These are phyloP conservation scores for Tetragonia tetragonoides DNA, from an alignment of 148 eudicot species.

Conservation along the genomic window DNA sequence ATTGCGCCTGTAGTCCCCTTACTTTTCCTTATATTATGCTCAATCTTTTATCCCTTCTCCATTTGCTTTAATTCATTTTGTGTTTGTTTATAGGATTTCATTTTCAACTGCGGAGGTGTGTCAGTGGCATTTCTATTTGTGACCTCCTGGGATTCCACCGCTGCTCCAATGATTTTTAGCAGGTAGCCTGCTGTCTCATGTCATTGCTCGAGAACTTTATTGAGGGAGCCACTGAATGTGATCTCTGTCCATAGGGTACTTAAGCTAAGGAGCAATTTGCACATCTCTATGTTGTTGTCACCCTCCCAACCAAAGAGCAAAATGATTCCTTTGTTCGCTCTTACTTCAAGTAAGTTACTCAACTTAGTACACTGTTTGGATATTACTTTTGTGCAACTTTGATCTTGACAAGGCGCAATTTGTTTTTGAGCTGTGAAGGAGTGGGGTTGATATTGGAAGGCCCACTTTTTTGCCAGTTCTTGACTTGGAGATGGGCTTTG, in stretches of 20 bases:
- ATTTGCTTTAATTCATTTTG: neutral
- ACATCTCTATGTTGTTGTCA: constrained; percentile 75
- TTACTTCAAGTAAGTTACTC: constrained; percentile 64
- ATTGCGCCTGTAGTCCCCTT: constrained; percentile 67
- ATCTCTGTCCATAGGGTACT: constrained; percentile 49
- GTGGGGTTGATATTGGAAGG: constrained; percentile 71
- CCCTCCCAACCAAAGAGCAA: constrained; percentile 77
- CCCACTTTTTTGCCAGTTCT: constrained; percentile 79
- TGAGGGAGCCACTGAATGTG: constrained; percentile 16
- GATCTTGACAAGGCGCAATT: constrained; percentile 15
- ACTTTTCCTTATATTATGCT: neutral
- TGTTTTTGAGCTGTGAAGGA: constrained; percentile 42
- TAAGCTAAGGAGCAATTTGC: constrained; percentile 88
- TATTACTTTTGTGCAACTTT: neutral
- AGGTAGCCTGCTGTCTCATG: constrained; percentile 41
- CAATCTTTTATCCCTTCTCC: neutral
- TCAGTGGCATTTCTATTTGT: constrained; percentile 90
- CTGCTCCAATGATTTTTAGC: constrained; percentile 42
- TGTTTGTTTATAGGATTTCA: constrained; percentile 65
- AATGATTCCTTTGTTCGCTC: constrained; percentile 72
- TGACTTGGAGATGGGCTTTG: constrained; percentile 92
- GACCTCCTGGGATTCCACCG: constrained; percentile 58
- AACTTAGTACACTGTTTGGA: neutral
- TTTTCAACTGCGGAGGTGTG: constrained; percentile 85
- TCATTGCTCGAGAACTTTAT: neutral